Base-by-base conservation (phyloP, 352 stramenopile genomes). In the Phytopythium mirpurense region DNA sequence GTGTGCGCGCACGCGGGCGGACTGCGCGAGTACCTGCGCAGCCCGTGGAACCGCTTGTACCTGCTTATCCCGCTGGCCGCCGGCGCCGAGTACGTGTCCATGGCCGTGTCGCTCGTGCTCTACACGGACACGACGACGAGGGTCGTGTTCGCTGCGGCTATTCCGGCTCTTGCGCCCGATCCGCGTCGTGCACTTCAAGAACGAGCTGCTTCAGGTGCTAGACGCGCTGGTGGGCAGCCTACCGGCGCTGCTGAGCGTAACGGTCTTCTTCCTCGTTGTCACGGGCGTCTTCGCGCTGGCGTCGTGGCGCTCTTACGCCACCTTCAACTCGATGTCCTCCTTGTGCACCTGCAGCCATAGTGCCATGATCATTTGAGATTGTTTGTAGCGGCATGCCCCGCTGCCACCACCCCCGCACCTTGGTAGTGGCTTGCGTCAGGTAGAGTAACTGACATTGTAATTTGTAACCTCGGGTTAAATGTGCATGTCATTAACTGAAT, bases 281-380 rank as follows among this genome's bases (percentile, higher is more conserved):
- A 89, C 81, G 53, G 84, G 77, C 29, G 63, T 94, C 6, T 94
- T 94, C 62, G 83, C 79, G n/a, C n/a, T n/a, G n/a, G n/a, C n/a
- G n/a, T n/a, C n/a, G n/a, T n/a, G n/a, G n/a, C n/a, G n/a, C n/a
- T n/a, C n/a, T n/a, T n/a, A n/a, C n/a, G n/a, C n/a, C n/a, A n/a
- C n/a, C n/a, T n/a, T n/a, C n/a, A n/a, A n/a, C n/a, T n/a, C n/a
- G n/a, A n/a, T n/a, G n/a, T n/a, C n/a, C n/a, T n/a, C n/a, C n/a
- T n/a, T n/a, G n/a, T n/a, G n/a, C n/a, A n/a, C n/a, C n/a, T n/a
- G n/a, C n/a, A n/a, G n/a, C n/a, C n/a, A n/a, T n/a, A n/a, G n/a
- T n/a, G n/a, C n/a, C n/a, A n/a, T n/a, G n/a, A n/a, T n/a, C n/a
- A n/a, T n/a, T n/a, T n/a, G n/a, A n/a, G n/a, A n/a, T n/a, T n/a